Evolutionary conservation across 2,329 filamentous ascomycete genomes (phyloP).

Genomic region (Colletotrichum tofieldiae): DNA sequence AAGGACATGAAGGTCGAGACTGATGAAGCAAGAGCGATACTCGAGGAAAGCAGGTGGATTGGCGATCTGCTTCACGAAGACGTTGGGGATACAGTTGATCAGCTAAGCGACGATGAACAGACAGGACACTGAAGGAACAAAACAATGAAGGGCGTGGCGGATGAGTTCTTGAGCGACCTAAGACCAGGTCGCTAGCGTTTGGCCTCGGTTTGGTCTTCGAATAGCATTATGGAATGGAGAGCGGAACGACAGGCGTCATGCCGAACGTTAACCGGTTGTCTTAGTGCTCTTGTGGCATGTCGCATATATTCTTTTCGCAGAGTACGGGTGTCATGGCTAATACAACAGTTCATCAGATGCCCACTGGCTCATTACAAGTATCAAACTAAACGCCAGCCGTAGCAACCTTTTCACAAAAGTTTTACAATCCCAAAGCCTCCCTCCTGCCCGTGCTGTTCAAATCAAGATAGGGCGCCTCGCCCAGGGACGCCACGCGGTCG

Average conservation of each 20-base stretch:
- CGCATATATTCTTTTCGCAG: not conserved
- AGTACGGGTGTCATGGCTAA: not conserved
- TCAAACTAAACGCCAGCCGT: slow-evolving; percentile 23
- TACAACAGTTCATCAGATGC: not conserved
- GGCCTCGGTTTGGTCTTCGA: not conserved
- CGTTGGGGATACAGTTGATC: slow-evolving; percentile 54
- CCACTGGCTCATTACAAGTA: not conserved
- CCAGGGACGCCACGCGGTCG: slow-evolving; percentile 59
- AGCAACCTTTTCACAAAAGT: not conserved
- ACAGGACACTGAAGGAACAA: not conserved
- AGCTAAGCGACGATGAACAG: slow-evolving; percentile 34
- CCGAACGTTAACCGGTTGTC: not conserved
- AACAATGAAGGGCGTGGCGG: not conserved
- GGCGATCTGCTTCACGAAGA: slow-evolving; percentile 80
- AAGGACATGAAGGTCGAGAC: slow-evolving; percentile 67
- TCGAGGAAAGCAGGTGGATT: slow-evolving; percentile 77
- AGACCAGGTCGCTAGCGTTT: not conserved
- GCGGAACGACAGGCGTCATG: not conserved
- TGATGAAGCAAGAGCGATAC: slow-evolving; percentile 66
- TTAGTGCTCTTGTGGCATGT: not conserved
- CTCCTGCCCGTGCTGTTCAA: slow-evolving; percentile 54
- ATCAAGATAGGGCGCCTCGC: slow-evolving; percentile 62
- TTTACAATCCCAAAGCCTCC: slow-evolving; percentile 53
- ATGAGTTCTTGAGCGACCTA: not conserved
- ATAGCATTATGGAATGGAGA: not conserved